Percentiles rank a stretch among this genome's conserved stretches.
Conservation (phyloP, 805 yeast species). For the Metschnikowia reukaufii region DNA sequence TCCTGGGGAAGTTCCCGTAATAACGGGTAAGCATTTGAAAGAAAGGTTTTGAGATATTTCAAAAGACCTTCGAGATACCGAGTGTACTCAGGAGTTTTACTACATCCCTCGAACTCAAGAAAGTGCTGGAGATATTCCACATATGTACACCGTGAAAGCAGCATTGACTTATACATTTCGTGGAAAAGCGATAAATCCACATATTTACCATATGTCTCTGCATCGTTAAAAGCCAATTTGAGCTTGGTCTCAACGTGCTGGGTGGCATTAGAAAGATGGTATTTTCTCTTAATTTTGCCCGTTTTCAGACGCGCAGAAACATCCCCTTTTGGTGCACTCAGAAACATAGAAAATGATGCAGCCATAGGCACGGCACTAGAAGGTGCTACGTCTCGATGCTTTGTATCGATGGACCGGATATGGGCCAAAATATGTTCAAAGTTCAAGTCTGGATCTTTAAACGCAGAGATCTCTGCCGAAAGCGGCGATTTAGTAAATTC, state of each 20-base stretch:
- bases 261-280: slow-evolving; percentile 51
- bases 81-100: slow-evolving; percentile 31
- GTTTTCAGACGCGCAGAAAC: slow-evolving; percentile 20
- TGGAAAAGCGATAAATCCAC: slow-evolving; percentile 57
- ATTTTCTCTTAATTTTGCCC: slow-evolving; percentile 29
- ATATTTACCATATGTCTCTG: slow-evolving; percentile 64
- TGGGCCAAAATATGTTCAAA: slow-evolving; percentile 32
- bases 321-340: slow-evolving; percentile 28
- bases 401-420: slow-evolving; percentile 28
- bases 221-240: slow-evolving; percentile 51
- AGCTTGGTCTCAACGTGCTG: slow-evolving; percentile 42
- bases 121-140: slow-evolving; percentile 50
- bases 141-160: slow-evolving; percentile 36
- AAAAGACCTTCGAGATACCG: slow-evolving; percentile 47
- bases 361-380: slow-evolving; percentile 19
- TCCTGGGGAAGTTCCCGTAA: not conserved
- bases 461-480: slow-evolving; percentile 8
- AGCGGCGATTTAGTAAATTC: slow-evolving; percentile 6
- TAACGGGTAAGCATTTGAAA: slow-evolving; percentile 35
- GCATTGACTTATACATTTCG: slow-evolving; percentile 49
- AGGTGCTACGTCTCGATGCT: slow-evolving; percentile 14
- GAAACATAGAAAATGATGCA: slow-evolving; percentile 23
- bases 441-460: slow-evolving; percentile 24
- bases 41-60: slow-evolving; percentile 51
- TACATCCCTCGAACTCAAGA: slow-evolving; percentile 34